Base-by-base conservation (phyloP, 2,329 filamentous ascomycete species). In the Diplocarpon rosae region DNA sequence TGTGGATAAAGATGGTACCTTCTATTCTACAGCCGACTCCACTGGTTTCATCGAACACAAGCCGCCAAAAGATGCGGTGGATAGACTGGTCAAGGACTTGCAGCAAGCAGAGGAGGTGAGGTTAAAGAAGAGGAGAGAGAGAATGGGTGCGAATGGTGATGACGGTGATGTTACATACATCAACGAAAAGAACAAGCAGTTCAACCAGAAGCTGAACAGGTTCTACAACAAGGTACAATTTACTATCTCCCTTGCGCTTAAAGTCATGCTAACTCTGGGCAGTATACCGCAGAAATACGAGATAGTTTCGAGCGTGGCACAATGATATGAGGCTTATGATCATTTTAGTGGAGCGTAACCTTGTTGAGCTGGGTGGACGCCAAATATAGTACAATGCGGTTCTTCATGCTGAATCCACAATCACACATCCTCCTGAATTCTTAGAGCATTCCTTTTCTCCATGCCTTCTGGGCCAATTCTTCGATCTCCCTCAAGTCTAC, bases 121-220 rank as follows among this genome's bases (percentile, higher is more conserved):
- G 41, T 62, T 94, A 59, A 93, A 89, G 74, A 93, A 93, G 70
- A 75, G 88, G 57, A 80, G 77, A 62, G 86, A 93, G 53, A 75
- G 88, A 42, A 79, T 84, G 62, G 76, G 78, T 11, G 76, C 80
- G 62, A 83, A 81, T 51, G 87, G 89, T 47, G 88, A 94, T 52
- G 85, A 89, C 38, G 83, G 79, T 24, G 92, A 98, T 65, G 85
- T 96, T 57, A 96, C 90, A 7, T 96, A 95, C 67, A 98, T 98
- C 76, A 98, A 98, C 68, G 88, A 95, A 68, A 95, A 98, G 82
- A 98, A 98, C 73, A 96, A 96, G 73, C 88, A 95, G 73, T 98
- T 98, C 71, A 98, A 98, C 78, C 81, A 94, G 70, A 96, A 98
- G 70, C 71, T 98, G 65, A 73, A 83, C 43, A 75, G 92, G 54